phyloP scores from a whole-genome alignment of 1,139 yeast genomes.

The Wickerhamiella pararugosa region DNA sequence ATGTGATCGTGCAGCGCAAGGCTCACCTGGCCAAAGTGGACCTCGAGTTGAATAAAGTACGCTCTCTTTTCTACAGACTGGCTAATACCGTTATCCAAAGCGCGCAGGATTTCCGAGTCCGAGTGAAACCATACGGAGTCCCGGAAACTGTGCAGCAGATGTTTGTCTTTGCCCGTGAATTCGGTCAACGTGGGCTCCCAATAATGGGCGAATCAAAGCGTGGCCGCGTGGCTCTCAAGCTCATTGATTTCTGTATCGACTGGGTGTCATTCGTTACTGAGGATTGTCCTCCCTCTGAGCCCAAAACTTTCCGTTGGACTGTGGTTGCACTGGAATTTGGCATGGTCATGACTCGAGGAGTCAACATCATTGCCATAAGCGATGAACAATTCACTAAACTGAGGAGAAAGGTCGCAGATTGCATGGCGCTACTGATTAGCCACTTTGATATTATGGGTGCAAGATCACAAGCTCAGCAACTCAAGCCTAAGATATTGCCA shows the following conservation, averaged over 20 bases:
- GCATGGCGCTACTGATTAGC: conserved; percentile 84
- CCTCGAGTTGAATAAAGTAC: conserved; percentile 51
- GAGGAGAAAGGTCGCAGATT: conserved; percentile 78
- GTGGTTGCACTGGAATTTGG: conserved; percentile 92
- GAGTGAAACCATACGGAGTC: conserved; percentile 29
- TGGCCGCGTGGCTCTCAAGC: conserved; percentile 53
- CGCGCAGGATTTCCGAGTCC: conserved; percentile 38
- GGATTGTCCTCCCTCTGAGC: conserved; percentile 86
- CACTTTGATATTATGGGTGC: conserved; percentile 99
- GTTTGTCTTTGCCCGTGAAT: conserved; percentile 71
- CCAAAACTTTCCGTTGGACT: conserved; percentile 89
- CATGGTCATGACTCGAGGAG: conserved; percentile 87
- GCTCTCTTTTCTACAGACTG: conserved; percentile 54
- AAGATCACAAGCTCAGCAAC: conserved; percentile 55
- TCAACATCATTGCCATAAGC: conserved; percentile 65
- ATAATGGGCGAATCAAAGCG: conserved; percentile 51
- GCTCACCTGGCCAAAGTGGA: conserved; percentile 56
- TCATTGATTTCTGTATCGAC: conserved; percentile 64
- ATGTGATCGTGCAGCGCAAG: conserved; percentile 35
- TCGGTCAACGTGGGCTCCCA: conserved; percentile 58
- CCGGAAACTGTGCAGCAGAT: conserved; percentile 68
- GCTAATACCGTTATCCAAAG: conserved; percentile 54
- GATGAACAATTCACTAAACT: conserved; percentile 62
- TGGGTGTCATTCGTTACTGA: conserved; percentile 92
- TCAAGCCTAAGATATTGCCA: conserved; percentile 37